Evolutionary conservation across 2,329 filamentous ascomycete species (phyloP), one percentile per base, ranked within the genome.

Genomic region (Ophiostoma fasciatum): DNA sequence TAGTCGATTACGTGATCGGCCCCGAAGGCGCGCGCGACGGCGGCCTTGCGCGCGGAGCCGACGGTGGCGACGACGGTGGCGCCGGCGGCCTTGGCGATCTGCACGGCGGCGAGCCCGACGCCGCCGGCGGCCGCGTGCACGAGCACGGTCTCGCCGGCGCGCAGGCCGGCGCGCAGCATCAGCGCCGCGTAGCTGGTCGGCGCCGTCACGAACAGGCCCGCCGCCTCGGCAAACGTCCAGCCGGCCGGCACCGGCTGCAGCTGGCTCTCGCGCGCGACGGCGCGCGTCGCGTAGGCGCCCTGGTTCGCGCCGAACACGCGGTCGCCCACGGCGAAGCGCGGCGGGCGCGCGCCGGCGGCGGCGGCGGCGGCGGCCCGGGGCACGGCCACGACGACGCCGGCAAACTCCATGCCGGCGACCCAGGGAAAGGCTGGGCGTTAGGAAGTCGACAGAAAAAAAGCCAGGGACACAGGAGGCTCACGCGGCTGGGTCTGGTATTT

Each of bases 21-120:
- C 20, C 88, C 88, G 47, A 83, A 96, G 3, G 66, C 61, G 45
- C 67, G 69, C 32, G 87, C 88, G 9, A 94, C 73, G 38, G 81
- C 71, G 8, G 85, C 68, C 60, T 96, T 96, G 35, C 78, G 73
- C 47, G 72, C 56, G 2, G 80, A 82, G 1, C 85, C 84, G 0
- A 85, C 88, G 0, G 88, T 94, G 5, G 88, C 88, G 42, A 96
- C 78, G n/a, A 96, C 88, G 4, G 71, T 90, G 9, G 88, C 88
- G 7, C 88, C 88, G 35, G 81, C 77, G 0, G 87, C 88, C 59
- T 94, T 94, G 20, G 88, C 88, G 42, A 96, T 76, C 56, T 94
- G 88, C 18, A 96, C 85, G 5, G 88, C 88, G 2, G 87, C 83
- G 2, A 94, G 62, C 0, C 88, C 88, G 10, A 94, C 88, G 13